phyloP scores from a whole-genome alignment of 305 asterid species.

The Plantago coronopus region DNA sequence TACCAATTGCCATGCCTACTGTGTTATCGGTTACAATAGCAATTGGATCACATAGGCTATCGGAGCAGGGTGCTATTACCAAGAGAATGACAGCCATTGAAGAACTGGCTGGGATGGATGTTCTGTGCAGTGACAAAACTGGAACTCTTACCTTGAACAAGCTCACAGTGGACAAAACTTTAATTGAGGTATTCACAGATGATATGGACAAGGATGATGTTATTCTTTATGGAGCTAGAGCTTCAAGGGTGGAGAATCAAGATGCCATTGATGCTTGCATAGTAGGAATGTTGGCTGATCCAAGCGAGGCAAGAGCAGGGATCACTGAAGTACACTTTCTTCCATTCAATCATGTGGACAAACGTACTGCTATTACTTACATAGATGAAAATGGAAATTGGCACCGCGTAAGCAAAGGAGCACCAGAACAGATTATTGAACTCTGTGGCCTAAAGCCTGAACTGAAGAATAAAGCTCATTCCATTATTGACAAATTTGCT shows the following conservation, averaged over 20 bases:
- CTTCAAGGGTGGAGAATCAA: conserved; percentile 64
- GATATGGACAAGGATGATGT: conserved; percentile 36
- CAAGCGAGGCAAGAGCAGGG: conserved; percentile 63
- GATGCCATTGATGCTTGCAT: conserved; percentile 71
- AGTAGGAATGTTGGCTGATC: conserved; percentile 47
- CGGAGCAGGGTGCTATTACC: conserved; percentile 68
- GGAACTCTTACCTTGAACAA: conserved; percentile 70
- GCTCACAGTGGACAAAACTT: conserved; percentile 52
- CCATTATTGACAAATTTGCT: conserved; percentile 66
- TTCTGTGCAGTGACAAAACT: conserved; percentile 71
- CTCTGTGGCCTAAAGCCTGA: conserved; percentile 71
- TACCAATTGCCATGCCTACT: conserved; percentile 76
- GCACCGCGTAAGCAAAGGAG: conserved; percentile 61
- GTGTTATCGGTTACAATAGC: conserved; percentile 74
- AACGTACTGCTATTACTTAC: conserved; percentile 61
- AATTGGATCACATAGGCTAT: conserved; percentile 61
- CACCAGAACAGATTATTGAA: conserved; percentile 79
- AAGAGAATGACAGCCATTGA: conserved; percentile 79
- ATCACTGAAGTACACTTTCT: conserved; percentile 57
- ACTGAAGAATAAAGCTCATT: conserved; percentile 51
- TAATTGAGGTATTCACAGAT: conserved; percentile 48
- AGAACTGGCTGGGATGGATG: conserved; percentile 76
- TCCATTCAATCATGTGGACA: conserved; percentile 60
- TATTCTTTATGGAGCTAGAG: conserved; percentile 48
- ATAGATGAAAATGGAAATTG: conserved; percentile 42